A percentile compares a stretch with the other conserved stretches of the same genome.
phyloP scores from a whole-genome alignment of 176 grass and related monocot genomes.

The Ensete glaucum region DNA sequence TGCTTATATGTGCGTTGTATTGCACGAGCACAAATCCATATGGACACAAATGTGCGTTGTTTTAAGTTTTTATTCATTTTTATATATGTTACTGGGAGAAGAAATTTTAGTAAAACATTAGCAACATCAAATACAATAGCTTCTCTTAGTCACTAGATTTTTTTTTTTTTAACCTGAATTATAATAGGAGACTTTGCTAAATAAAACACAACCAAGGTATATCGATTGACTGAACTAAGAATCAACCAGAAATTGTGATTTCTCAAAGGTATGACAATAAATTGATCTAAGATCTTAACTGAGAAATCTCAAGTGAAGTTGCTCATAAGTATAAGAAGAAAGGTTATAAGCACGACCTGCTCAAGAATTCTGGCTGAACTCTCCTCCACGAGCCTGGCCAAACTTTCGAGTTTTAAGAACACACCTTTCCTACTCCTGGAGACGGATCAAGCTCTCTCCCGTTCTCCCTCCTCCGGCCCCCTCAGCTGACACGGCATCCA shows the following conservation, averaged over 20 bases:
- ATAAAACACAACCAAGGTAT: background rate
- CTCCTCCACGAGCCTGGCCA: constrained; percentile 50
- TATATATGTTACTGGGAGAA: too few species aligned
- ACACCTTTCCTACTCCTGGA: too few species aligned
- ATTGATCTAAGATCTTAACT: background rate
- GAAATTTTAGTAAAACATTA: too few species aligned
- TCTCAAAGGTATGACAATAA: background rate
- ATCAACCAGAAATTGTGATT: background rate
- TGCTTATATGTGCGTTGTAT: too few species aligned
- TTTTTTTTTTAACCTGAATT: background rate
- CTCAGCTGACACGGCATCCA: constrained; percentile 12
- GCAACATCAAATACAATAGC: too few species aligned
- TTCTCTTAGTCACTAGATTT: background rate
- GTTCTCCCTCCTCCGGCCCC: constrained; percentile 6
- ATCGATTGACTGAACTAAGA: background rate
- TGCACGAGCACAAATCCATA: too few species aligned
- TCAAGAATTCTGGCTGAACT: constrained; percentile 42
- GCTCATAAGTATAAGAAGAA: background rate
- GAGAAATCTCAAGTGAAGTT: background rate
- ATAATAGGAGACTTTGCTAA: background rate
- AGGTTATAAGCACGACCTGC: constrained; percentile 24
- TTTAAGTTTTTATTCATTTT: too few species aligned
- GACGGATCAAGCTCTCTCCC: too few species aligned
- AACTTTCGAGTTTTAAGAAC: constrained; percentile 33
- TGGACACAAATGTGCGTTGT: too few species aligned